These are phyloP conservation scores for Boletus reticulatus DNA, from an alignment of 768 basidiomycete genomes.

Conservation along the genomic window DNA sequence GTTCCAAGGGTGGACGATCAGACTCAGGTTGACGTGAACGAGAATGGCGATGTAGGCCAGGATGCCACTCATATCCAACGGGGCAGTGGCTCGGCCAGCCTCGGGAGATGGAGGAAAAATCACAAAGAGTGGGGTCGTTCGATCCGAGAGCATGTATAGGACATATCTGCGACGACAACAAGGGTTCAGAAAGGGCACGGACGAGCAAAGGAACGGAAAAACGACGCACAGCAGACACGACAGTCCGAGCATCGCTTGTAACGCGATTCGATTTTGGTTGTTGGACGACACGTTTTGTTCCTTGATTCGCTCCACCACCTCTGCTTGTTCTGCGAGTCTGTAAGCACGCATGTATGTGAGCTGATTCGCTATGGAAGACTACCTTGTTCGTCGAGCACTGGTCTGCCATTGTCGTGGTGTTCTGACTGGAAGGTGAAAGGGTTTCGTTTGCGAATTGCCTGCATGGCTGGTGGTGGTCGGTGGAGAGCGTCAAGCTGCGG, in stretches of 20 bases:
- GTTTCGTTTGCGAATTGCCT: constrained; percentile 41
- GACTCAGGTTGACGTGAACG: constrained; percentile 48
- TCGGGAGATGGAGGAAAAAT: constrained; percentile 37
- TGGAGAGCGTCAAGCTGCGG: neutral
- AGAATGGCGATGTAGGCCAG: constrained; percentile 49
- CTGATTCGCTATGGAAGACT: neutral
- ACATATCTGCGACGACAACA: constrained; percentile 40
- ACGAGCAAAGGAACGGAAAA: neutral
- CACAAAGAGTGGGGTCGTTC: constrained; percentile 47
- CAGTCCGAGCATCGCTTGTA: constrained; percentile 42
- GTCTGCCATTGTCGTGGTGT: constrained; percentile 27
- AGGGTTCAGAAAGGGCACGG: constrained; percentile 8
- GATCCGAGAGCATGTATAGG: constrained; percentile 41
- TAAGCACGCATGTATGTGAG: neutral
- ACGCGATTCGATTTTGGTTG: constrained; percentile 36
- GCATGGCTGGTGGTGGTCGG: constrained; percentile 17
- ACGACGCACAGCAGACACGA: constrained; percentile 48
- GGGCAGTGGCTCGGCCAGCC: constrained; percentile 13
- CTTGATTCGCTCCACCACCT: constrained; percentile 49
- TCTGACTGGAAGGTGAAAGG: constrained; percentile 42
- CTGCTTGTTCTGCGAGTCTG: constrained; percentile 54
- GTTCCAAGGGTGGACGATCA: constrained; percentile 40
- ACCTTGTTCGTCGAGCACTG: constrained; percentile 57
- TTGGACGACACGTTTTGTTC: constrained; percentile 43
- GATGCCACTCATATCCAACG: constrained; percentile 44